Evolutionary conservation across 129 eudicot genomes (phyloP).

Genomic region (Helianthus tuberosus): DNA sequence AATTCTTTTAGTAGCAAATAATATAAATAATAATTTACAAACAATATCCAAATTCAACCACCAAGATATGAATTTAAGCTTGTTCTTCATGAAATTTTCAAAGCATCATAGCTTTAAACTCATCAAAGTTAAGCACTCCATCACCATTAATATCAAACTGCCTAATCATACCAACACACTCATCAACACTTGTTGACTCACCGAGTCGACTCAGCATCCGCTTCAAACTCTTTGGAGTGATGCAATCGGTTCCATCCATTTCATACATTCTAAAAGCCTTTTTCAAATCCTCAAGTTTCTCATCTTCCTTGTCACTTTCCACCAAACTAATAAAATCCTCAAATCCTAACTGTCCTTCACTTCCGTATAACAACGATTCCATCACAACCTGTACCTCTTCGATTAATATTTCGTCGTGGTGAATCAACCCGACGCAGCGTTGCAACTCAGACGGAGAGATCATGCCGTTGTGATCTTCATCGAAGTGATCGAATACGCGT

Average conservation of each 20-base stretch:
- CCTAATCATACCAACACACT: conserved; percentile 41
- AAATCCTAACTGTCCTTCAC: conserved; percentile 24
- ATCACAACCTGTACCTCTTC: background rate
- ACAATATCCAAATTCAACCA: too few species aligned
- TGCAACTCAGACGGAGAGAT: too few species aligned
- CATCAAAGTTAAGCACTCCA: conserved; percentile 3
- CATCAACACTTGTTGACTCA: conserved; percentile 37
- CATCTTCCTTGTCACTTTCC: conserved; percentile 38
- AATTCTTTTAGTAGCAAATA: too few species aligned
- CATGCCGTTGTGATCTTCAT: too few species aligned
- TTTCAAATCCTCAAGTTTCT: conserved; percentile 34
- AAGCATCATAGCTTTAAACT: background rate
- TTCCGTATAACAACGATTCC: conserved; percentile 1
- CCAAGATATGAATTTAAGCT: too few species aligned
- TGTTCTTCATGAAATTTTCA: background rate
- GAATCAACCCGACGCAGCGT: too few species aligned
- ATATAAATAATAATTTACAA: too few species aligned
- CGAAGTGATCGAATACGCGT: too few species aligned
- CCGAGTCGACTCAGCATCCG: conserved; percentile 50
- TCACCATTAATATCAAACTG: conserved; percentile 18
- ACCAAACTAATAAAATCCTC: conserved; percentile 36
- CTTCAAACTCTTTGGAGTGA: conserved; percentile 51
- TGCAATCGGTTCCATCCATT: conserved; percentile 43
- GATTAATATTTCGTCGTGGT: too few species aligned
- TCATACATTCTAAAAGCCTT: conserved; percentile 48